Evolutionary conservation across 2,329 filamentous ascomycete species (phyloP), one percentile per base, ranked within the genome.

Genomic region (Calonectria naviculata): DNA sequence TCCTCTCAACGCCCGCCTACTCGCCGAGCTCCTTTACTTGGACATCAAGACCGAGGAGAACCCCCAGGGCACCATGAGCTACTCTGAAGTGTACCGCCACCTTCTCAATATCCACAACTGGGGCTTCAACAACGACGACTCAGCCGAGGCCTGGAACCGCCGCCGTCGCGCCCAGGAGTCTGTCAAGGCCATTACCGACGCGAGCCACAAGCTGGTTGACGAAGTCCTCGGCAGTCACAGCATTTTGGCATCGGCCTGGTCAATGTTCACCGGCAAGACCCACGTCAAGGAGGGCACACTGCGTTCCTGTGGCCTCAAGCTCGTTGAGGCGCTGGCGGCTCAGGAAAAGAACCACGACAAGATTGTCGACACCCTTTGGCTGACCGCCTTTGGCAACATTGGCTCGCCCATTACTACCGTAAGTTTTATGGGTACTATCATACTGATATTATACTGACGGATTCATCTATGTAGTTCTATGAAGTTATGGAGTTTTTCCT

Each of bases 1-100:
- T 71, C 88, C 91, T 8, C 83, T 88, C 1, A 90, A 89, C 6
- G 86, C 89, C 3, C 82, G 87, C 47, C 87, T 89, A 76, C 84
- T 90, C 2, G 86, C 89, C 0, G 87, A 90, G 49, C 82, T 89
- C 15, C 90, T 91, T 78, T 89, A 89, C 65, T 83, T 91, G 38
- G 90, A 91, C 5, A 75, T 92, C 74, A 88, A 63, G 24, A 44
- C 87, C 0, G 81, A 84, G 0, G 85, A 90, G 74, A 86, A 88
- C 24, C 89, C 90, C 13, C 8, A 13, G 17, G 90, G 90, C 10
- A 79, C 77, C 0, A 81, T 86, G n/a, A 78, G 80, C 7, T 73
- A 78, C 1, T 77, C 83, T 1, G 81, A 87, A n/a, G 73, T 88
- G 29, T 88, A 87, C 78, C 80, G 79, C 1, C 73, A 83, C 28